A percentile compares a stretch with the other conserved stretches of the same genome.
Evolutionary conservation across 164 flowering plant species (phyloP).

Genomic region (Saururus chinensis): DNA sequence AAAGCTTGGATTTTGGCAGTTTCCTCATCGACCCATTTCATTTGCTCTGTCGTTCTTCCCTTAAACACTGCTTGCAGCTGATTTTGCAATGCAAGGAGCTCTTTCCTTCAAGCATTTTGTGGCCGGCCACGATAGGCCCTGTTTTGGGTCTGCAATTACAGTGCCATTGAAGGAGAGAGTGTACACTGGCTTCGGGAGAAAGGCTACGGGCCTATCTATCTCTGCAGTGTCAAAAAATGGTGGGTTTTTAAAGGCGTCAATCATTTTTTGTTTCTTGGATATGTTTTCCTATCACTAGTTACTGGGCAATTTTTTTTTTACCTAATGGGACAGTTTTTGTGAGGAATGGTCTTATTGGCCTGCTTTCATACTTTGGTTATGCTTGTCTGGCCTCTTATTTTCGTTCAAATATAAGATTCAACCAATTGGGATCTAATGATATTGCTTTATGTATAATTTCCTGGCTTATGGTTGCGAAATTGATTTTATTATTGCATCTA

Average conservation of each 20-base stretch:
- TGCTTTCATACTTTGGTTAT: too few relatives aligned
- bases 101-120: slow-evolving; percentile 7
- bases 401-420: too few relatives aligned
- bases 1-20: too few relatives aligned
- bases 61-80: not conserved
- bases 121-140: not conserved
- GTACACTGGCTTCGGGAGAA: slow-evolving; percentile 5
- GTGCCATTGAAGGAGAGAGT: slow-evolving; percentile 1
- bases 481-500: too few relatives aligned
- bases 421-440: too few relatives aligned
- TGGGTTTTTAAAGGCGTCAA: slow-evolving; percentile 2
- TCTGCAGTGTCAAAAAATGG: slow-evolving; percentile 13
- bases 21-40: too few relatives aligned
- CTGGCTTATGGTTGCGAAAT: too few relatives aligned
- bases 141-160: not conserved
- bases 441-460: too few relatives aligned
- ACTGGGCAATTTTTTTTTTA: too few relatives aligned
- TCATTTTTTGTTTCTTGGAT: not conserved
- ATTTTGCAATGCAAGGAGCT: slow-evolving; percentile 13
- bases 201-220: slow-evolving; percentile 8
- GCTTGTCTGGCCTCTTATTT: too few relatives aligned
- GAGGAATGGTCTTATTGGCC: too few relatives aligned
- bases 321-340: too few relatives aligned
- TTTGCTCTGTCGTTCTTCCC: not conserved
- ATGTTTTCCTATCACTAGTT: not conserved